Evolutionary conservation across 2,329 filamentous ascomycete species (phyloP).

Genomic region (Colletotrichum graminicola): DNA sequence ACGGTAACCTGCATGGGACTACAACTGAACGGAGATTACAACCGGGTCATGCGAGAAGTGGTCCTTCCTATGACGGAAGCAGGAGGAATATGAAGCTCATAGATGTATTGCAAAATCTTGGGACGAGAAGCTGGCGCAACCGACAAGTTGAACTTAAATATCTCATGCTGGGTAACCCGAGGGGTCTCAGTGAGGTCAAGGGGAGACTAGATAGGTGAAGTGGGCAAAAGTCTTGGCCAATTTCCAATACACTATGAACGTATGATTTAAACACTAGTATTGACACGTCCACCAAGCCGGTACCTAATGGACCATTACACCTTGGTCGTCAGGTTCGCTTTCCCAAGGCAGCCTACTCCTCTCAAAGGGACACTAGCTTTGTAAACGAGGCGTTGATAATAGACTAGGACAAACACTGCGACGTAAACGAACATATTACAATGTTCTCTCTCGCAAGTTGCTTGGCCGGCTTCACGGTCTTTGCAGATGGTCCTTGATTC

Average conservation of each 20-base stretch:
- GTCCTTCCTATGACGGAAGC: fast-evolving
- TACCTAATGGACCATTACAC: neutral
- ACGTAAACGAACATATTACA: neutral
- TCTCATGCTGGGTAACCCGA: neutral
- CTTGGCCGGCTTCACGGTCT: neutral
- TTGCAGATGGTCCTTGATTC: neutral
- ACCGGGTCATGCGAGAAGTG: neutral
- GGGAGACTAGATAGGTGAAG: neutral
- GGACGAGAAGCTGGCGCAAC: neutral
- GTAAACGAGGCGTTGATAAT: neutral
- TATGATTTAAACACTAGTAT: neutral
- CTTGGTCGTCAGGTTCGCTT: neutral
- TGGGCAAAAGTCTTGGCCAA: neutral
- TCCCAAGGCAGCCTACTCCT: neutral
- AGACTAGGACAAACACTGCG: neutral
- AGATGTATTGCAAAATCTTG: neutral
- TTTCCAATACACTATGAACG: neutral
- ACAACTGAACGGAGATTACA: too few relatives aligned
- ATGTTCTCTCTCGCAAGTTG: neutral
- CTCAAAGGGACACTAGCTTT: neutral
- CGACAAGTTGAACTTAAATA: neutral
- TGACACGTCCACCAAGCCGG: neutral
- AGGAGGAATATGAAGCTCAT: neutral
- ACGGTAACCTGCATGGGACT: neutral
- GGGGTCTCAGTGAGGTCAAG: neutral